A percentile compares a stretch with the other conserved stretches of the same genome.
Evolutionary conservation across 306 rosid species (phyloP).

Genomic region (Trichosanthes cucumerina): DNA sequence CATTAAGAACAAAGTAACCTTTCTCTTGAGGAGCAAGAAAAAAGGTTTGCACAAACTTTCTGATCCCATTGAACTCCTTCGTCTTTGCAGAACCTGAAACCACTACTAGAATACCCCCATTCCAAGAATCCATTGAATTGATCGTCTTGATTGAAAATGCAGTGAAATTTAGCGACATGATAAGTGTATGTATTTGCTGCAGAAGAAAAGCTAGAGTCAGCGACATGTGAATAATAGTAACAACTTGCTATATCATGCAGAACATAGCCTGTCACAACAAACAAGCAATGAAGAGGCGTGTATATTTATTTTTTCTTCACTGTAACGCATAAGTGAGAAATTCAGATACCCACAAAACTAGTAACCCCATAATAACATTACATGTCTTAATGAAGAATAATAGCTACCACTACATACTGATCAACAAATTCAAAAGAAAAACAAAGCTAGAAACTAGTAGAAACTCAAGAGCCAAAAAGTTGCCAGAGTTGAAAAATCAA

Average conservation of each 20-base stretch:
- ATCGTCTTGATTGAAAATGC: conserved; percentile 75
- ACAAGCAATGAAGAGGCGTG: not conserved
- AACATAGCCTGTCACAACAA: not conserved
- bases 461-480: not conserved
- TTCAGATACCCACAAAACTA: not conserved
- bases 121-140: conserved; percentile 80
- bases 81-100: conserved; percentile 75
- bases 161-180: conserved; percentile 50
- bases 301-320: not conserved
- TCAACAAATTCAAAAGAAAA: not conserved
- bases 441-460: not conserved
- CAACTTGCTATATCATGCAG: not conserved
- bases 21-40: conserved; percentile 91
- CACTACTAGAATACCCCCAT: conserved; percentile 79
- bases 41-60: conserved; percentile 77
- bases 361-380: not conserved
- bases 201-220: not conserved
- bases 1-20: conserved; percentile 81
- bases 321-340: not conserved
- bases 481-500: not conserved
- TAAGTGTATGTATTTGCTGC: conserved; percentile 73
- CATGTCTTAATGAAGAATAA: not conserved
- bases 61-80: conserved; percentile 47
- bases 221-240: not conserved
- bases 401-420: not conserved